Base-by-base conservation (phyloP, 2,329 filamentous ascomycete species). In the Aspergillus proliferans region DNA sequence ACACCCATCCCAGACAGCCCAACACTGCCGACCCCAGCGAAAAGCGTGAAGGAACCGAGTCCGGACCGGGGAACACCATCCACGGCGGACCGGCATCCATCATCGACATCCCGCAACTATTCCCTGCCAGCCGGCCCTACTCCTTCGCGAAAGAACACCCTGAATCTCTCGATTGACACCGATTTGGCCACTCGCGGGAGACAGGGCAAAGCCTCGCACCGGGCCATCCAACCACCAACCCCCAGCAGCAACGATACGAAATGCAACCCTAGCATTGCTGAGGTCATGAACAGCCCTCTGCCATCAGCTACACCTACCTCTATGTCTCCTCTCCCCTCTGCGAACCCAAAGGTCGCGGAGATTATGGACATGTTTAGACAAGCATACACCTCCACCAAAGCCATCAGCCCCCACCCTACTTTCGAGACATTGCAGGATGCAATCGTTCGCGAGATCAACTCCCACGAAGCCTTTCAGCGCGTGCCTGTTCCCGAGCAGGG, bases 361-460 rank as follows among this genome's bases (percentile, higher is more conserved):
- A 67, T 72, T 28, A 71, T 73, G 68, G 64, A 67, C 22, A 56
- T 72, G 53, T 70, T 72, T 45, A 68, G 57, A 45, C 66, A 70
- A 54, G 68, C 68, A 5, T 71, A 67, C 42, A 56, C 46, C 33
- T 63, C 67, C 2, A 58, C 59, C 6, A 61, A 64, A 42, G 51
- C 48, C 7, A 47, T 60, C 6, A 63, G 56, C n/a, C 52, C 64
- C 2, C 58, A 67, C 41, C 64, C 70, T 12, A 70, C 67, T 1
- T 70, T 68, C 47, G 70, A 73, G 51, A 67, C 65, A 4, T 55
- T 73, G 12, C 69, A 73, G 49, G 70, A 73, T 57, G 63, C 69
- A 14, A 73, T 73, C 36, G 58, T 73, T 28, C 67, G 70, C 8
- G 70, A 73, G 48, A 70, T 73, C 45, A 73, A 73, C 47, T 72